Evolutionary conservation across 2,329 filamentous ascomycete species (phyloP).

Genomic region (Catunica adiposa): DNA sequence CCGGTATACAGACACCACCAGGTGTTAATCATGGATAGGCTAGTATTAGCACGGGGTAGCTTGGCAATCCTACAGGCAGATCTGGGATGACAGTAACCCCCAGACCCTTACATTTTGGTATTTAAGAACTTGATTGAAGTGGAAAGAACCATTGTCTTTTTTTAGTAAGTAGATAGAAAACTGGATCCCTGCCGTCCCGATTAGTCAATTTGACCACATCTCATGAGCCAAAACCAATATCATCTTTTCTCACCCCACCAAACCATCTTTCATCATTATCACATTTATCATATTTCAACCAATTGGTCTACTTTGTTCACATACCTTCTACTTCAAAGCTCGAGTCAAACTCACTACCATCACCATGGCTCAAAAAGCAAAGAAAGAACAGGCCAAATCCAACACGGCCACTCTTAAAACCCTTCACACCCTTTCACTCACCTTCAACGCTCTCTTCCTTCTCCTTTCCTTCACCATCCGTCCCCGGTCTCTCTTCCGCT

Average conservation of each 20-base stretch:
- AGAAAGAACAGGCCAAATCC: slow-evolving; percentile 54
- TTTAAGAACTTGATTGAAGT: background rate
- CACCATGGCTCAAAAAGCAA: slow-evolving; percentile 44
- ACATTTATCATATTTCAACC: background rate
- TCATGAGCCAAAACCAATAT: background rate
- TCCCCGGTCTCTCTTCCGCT: slow-evolving; percentile 48
- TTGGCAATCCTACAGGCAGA: too few relatives aligned
- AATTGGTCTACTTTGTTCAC: background rate
- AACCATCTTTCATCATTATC: background rate
- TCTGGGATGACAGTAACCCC: background rate
- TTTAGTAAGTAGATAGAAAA: background rate
- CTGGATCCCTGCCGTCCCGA: background rate
- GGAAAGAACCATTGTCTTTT: background rate
- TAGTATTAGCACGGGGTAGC: background rate
- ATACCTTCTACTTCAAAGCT: background rate
- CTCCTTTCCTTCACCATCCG: slow-evolving; percentile 51
- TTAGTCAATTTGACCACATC: background rate
- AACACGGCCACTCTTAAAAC: slow-evolving; percentile 64
- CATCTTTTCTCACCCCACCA: background rate
- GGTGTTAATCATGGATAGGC: background rate
- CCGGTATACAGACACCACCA: background rate
- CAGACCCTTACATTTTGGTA: background rate
- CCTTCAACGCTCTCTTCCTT: slow-evolving; percentile 60
- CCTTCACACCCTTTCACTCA: slow-evolving; percentile 60
- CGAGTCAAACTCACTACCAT: background rate